Conservation (phyloP, 192 early-diverging fungal species). For the Linnemannia zychae region DNA sequence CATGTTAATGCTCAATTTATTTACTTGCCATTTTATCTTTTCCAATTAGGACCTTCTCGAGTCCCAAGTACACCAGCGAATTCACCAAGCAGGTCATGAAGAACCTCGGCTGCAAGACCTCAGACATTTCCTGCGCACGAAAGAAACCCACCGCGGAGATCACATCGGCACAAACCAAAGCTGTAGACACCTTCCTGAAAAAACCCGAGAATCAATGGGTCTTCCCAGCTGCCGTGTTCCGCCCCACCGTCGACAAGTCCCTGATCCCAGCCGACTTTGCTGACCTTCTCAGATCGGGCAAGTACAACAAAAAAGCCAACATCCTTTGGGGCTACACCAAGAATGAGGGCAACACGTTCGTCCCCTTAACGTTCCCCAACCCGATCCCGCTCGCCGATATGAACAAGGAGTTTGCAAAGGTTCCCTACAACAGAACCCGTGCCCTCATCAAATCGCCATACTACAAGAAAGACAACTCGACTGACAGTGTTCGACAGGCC, state of each 20-base stretch:
- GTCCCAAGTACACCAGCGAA: background rate
- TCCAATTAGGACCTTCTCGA: conserved; percentile 27
- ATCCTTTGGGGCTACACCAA: conserved; percentile 15
- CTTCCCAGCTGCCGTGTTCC: background rate
- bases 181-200: background rate
- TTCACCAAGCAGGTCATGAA: conserved; percentile 4
- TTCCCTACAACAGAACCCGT: background rate
- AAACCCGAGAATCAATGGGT: background rate
- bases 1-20: no score
- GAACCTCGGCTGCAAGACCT: background rate
- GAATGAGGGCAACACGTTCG: background rate
- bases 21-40: background rate
- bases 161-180: background rate
- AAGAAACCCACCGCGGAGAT: conserved; percentile 25
- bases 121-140: conserved; percentile 24
- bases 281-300: conserved; percentile 6
- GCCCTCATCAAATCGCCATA: conserved; percentile 13
- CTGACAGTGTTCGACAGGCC: conserved; percentile 9
- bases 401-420: background rate
- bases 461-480: conserved; percentile 10
- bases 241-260: conserved; percentile 5
- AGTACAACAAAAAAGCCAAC: conserved; percentile 14
- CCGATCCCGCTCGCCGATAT: conserved; percentile 16
- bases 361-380: background rate
- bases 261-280: conserved; percentile 18